These are phyloP conservation scores for Nitzschia sp. DNA, from an alignment of 108 stramenopile genomes.

Conservation along the genomic window DNA sequence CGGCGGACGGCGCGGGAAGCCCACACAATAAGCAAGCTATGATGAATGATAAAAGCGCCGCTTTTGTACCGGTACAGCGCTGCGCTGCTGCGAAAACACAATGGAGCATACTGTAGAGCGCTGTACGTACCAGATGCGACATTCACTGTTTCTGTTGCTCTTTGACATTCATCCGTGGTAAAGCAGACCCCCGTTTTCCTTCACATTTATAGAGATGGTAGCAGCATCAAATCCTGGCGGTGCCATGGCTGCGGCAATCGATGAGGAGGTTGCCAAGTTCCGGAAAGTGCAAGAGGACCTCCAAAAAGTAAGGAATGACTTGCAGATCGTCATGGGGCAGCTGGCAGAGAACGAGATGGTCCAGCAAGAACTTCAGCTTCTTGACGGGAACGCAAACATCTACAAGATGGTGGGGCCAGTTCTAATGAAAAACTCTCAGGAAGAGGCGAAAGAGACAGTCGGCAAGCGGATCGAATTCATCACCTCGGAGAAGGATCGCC, in stretches of 20 bases:
- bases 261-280: conserved; percentile 76
- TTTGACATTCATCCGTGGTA: no score
- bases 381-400: conserved; percentile 51
- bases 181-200: no score
- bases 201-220: background rate
- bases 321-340: conserved; percentile 77
- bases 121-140: no score
- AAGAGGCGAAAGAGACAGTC: conserved; percentile 89
- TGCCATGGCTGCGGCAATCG: conserved; percentile 73
- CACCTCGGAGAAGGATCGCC: conserved; percentile 61
- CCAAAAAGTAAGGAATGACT: conserved; percentile 44
- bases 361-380: conserved; percentile 50
- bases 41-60: no score
- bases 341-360: conserved; percentile 92
- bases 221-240: conserved; percentile 49
- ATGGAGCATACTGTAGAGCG: no score
- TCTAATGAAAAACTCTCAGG: conserved; percentile 83
- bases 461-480: conserved; percentile 89
- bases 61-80: no score
- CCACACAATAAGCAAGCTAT: no score
- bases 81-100: no score
- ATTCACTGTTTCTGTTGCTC: no score
- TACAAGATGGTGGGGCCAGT: conserved; percentile 94
- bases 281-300: conserved; percentile 76
- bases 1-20: no score